phyloP scores from a whole-genome alignment of 2,329 filamentous ascomycete species.

The Colletotrichum tabaci region DNA sequence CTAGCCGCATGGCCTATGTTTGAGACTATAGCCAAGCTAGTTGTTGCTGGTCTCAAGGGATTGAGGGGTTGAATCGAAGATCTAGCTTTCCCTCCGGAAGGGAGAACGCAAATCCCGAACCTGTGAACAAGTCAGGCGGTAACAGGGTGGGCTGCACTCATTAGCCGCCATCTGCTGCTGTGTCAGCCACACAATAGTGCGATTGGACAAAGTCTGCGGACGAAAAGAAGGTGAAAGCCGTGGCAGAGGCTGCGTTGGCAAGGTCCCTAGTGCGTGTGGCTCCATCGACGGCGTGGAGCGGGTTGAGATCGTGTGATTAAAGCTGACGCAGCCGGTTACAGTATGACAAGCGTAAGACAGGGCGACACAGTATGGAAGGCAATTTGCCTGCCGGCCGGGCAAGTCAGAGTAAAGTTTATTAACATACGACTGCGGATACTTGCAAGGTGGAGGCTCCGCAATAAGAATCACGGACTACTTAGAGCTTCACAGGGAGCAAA shows the following conservation, averaged over 20 bases:
- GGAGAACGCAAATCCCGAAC: not conserved
- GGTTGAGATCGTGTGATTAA: conserved; percentile 14
- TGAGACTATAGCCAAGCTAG: conserved; percentile 1
- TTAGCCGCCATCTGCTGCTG: not conserved
- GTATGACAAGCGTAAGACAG: not conserved
- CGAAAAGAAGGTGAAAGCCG: not conserved
- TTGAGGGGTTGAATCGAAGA: not conserved
- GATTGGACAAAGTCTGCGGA: not conserved
- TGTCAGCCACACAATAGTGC: not conserved
- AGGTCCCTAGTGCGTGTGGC: not conserved
- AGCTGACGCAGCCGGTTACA: not conserved
- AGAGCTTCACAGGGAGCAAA: not conserved
- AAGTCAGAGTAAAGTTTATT: conserved; percentile 9
- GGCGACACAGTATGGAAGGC: conserved; percentile 8
- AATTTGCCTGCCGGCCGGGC: conserved; percentile 3
- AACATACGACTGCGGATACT: conserved; percentile 3
- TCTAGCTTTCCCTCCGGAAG: not conserved
- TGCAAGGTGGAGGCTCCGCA: not conserved
- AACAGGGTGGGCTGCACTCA: not conserved
- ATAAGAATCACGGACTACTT: not conserved
- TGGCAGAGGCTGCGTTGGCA: not conserved
- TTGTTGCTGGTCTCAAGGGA: not conserved
- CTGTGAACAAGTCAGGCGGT: no score
- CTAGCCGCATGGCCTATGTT: conserved; percentile 32
- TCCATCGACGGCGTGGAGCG: not conserved